Evolutionary conservation across 2,329 filamentous ascomycete genomes (phyloP), one percentile per base, ranked within the genome.

Genomic region (Claviceps sp.): DNA sequence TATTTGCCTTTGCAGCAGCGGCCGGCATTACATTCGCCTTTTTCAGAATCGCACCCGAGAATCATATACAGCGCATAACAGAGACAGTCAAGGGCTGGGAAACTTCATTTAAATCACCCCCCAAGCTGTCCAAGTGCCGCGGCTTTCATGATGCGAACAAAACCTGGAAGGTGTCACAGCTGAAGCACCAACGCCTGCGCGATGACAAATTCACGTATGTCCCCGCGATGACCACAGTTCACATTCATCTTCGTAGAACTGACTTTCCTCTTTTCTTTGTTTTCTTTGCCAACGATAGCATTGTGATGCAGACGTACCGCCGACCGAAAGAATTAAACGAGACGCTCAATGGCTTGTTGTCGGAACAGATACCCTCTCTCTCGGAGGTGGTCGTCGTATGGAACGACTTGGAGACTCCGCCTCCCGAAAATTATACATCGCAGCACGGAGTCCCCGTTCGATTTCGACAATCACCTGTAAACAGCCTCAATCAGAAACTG

Each of bases 401-500:
- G 68, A 69, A 68, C 52, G 61, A 70, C 41, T 2, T 55, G 19
- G 64, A 67, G 11, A 56, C 56, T 34, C 22, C 58, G 0, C 60
- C 63, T 3, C 68, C 68, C 0, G 50, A 54, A 0, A 53, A 61
- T 43, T 69, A 59, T 30, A 52, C 55, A 7, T 67, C 67, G 14
- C 54, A 59, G 17, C 55, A 61, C 48, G 63, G 63, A 46, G 61
- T 69, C 6, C 52, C 57, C 2, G 65, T 70, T 13, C 62, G 67
- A 37, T 68, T 65, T 55, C 62, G 67, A 47, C 57, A 54, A 8
- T 64, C 67, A 13, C 51, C 58, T 8, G 57, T 55, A 46, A 63
- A 70, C 56, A 68, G 65, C 50, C 63, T 68, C 38, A 70, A 70
- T 58, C 58, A 66, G 45, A 69, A 69, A 53, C 63, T 70, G 39